A percentile compares a stretch with the other conserved stretches of the same genome.
These are phyloP conservation scores for Sporothrix dimorphospora DNA, from an alignment of 2,329 filamentous ascomycete genomes.

Conservation along the genomic window DNA sequence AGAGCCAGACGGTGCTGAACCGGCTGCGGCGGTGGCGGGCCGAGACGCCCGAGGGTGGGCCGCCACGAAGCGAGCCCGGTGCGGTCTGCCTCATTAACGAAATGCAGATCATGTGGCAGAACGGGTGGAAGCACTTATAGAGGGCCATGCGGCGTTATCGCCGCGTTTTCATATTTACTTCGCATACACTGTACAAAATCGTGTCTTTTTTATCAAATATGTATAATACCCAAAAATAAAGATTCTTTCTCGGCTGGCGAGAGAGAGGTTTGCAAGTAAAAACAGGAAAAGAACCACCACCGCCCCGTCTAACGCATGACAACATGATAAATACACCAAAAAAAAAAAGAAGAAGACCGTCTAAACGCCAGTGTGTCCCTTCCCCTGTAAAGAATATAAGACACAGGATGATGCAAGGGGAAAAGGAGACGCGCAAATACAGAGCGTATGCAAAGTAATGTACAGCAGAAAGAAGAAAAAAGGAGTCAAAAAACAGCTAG, in stretches of 20 bases:
- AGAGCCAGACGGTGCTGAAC: slow-evolving; percentile 44
- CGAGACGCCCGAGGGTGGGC: slow-evolving; percentile 40
- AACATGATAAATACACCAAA: neutral
- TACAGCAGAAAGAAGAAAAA: slow-evolving; percentile 19
- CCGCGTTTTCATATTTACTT: neutral
- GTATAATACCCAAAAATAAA: slow-evolving; percentile 14
- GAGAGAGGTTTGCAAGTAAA: neutral
- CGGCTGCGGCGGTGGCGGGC: slow-evolving; percentile 49
- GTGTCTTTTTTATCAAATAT: neutral
- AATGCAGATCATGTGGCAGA: slow-evolving; percentile 62
- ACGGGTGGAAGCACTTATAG: slow-evolving; percentile 61
- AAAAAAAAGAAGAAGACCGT: neutral
- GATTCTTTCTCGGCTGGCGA: neutral
- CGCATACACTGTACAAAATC: neutral
- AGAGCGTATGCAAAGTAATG: slow-evolving; percentile 21
- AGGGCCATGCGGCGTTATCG: neutral
- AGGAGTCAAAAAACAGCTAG: neutral
- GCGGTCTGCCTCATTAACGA: slow-evolving; percentile 59
- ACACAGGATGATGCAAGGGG: slow-evolving; percentile 18
- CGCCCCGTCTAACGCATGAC: neutral
- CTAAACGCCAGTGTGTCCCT: slow-evolving; percentile 17
- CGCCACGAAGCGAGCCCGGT: slow-evolving; percentile 47
- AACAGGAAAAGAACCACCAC: neutral
- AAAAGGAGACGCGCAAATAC: slow-evolving; percentile 7
- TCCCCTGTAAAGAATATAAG: neutral